Base-by-base conservation (phyloP, 495 filamentous ascomycete species). In the Hypoxylon fragiforme region DNA sequence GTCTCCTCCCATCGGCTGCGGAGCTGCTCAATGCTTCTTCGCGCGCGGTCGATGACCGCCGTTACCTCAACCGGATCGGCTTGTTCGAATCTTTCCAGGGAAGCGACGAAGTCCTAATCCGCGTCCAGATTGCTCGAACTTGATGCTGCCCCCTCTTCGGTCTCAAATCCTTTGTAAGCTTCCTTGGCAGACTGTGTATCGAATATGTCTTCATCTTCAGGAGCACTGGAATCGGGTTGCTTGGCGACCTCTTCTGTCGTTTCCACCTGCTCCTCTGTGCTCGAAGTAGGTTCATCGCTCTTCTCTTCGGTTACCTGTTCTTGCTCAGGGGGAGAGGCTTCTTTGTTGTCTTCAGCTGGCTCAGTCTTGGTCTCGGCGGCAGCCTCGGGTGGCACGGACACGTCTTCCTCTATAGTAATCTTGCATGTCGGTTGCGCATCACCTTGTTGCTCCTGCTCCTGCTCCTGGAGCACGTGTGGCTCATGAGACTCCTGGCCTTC, bases 281-380 rank as follows among this genome's bases (percentile, higher is more conserved):
- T 42, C 13, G 63, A 38, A n/a, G 56, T 49, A 15, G 54, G 36
- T 1, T 68, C 66, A 14, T 65, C 55, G 8, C 59, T 64, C 30
- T 66, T 57, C 4, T 64, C 63, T 21, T 69, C 58, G 46, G 51
- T 34, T 18, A 62, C 54, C 12, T 60, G 55, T 46, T 73, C 66
- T 19, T 63, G 65, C 1, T 37, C 24, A 15, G 44, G 44, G 2
- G 45, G 38, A 9, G 54, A 21, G 12, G 30, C 37, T 18, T 62
- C 54, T 20, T 66, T 44, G 21, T 16, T 28, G 15, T 34, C 50
- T 34, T 67, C 49, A 26, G 12, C 55, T 43, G 64, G 51, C 14
- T 65, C 64, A 15, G 62, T 60, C 8, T 45, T 43, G 18, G 19
- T 56, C 52, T 57, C 56, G 7, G 47, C 14, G 12, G 21, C 3